phyloP scores from a whole-genome alignment of 768 basidiomycete species.

The Wakefieldia striispora region DNA sequence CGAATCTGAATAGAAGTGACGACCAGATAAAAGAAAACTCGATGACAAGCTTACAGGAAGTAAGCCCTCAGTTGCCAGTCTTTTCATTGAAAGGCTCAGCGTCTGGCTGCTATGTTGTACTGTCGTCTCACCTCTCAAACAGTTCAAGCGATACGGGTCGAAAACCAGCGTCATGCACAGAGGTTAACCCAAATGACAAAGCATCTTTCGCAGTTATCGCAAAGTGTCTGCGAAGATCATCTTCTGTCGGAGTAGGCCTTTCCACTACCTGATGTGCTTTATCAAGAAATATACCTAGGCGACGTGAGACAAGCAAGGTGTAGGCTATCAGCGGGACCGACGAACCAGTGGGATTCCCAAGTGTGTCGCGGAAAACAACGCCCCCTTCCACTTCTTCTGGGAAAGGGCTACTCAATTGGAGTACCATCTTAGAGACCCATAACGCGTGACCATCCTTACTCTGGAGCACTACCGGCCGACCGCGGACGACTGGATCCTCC shows the following conservation, averaged over 20 bases:
- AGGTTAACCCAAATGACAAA: constrained; percentile 69
- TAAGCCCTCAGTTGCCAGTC: constrained; percentile 56
- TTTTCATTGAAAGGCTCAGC: constrained; percentile 30
- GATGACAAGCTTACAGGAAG: constrained; percentile 51
- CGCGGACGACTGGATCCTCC: constrained; percentile 60
- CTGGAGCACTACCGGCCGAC: constrained; percentile 71
- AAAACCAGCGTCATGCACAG: constrained; percentile 84
- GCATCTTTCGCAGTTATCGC: constrained; percentile 64
- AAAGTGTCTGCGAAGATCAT: constrained; percentile 60
- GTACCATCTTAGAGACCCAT: constrained; percentile 72
- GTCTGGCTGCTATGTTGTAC: background rate
- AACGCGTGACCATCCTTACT: constrained; percentile 88
- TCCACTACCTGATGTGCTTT: constrained; percentile 79
- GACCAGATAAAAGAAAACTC: constrained; percentile 5
- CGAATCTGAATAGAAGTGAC: constrained; percentile 49
- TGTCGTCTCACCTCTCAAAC: constrained; percentile 54
- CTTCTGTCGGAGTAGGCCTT: constrained; percentile 61
- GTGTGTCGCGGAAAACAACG: constrained; percentile 63
- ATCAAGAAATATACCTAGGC: constrained; percentile 67
- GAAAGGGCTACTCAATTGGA: constrained; percentile 57
- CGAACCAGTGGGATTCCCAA: constrained; percentile 70
- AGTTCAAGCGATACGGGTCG: constrained; percentile 68
- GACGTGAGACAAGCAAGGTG: constrained; percentile 3
- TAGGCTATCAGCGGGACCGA: background rate
- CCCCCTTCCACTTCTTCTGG: constrained; percentile 79